Base-by-base conservation (phyloP, 2,329 filamentous ascomycete genomes). In the Talaromyces sp. region DNA sequence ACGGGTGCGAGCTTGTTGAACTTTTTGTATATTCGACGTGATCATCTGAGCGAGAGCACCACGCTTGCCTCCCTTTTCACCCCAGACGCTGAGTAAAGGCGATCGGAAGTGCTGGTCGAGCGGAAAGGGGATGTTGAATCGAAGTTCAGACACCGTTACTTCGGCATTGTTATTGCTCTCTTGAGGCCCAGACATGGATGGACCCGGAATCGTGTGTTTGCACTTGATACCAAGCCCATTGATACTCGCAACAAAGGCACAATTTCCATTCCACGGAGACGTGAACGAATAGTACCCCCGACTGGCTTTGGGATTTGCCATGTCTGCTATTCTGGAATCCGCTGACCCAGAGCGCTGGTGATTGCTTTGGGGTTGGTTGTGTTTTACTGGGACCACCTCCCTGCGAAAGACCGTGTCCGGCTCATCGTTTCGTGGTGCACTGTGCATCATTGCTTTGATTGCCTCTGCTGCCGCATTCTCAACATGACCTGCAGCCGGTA, bases 221-320 rank as follows among this genome's bases (percentile, higher is more conserved):
- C 90, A 93, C 72, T 86, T 87, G 15, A 96, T 77, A 60, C 85
- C 88, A 57, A 89, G 87, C 2, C 93, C 93, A 51, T 85, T 88
- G 60, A 86, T 82, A 42, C 90, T 89, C 0, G 92, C 95, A 17
- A 85, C 82, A 74, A 98, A 98, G 63, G 93, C 90, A 76, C 93
- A 98, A 49, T 84, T 84, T 17, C 91, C 90, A 63, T 91, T 87
- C 93, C 93, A 98, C 0, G 92, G 93, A 49, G 90, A 95, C 22
- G 81, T 78, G 71, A 97, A 97, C 1, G 86, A 84, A 74, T 96
- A 96, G 19, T 82, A 70, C 32, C 72, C 76, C 61, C 73, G 75
- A 60, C 73, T 75, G 49, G 75, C 65, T 61, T 71, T 75, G 30
- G 70, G 53, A 33, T 33, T 62, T 49, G 55, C 58, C 22, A 39